Evolutionary conservation across 176 grass and related monocot genomes (phyloP), one percentile per base, ranked within the genome.

Genomic region (Zizania latifolia): DNA sequence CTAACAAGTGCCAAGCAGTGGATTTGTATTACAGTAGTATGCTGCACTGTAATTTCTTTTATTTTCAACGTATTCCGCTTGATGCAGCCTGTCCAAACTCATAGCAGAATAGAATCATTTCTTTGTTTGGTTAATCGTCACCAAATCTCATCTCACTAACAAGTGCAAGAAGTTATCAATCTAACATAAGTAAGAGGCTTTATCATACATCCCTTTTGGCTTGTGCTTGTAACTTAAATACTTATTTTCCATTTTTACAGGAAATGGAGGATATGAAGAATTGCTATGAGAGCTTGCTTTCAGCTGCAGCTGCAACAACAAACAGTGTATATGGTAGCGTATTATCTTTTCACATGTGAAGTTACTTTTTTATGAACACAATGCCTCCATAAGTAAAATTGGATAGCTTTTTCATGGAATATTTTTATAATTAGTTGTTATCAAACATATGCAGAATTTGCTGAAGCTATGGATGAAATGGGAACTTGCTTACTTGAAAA

Each of bases 251-350:
- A n/a, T n/a, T n/a, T 76, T 82, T 84, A 32, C 84, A 98, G 95
- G 95, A 98, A 23, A 83, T 94, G 81, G 83, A 92, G 59, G 86
- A 90, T 58, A 92, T 98, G 84, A 83, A 68, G 68, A 89, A 72
- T 74, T 98, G 84, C 76, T 98, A 98, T 19, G 95, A 98, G 28
- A 86, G 91, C 82, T 84, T 99, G 80, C 84, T 94, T 86, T 94
- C 86, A 26, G 95, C 95, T 74, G 95, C 95, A 65, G 91, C 91
- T 79, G 95, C 88, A 46, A 91, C 89, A 48, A 73, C 82, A 65
- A 99, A 99, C 79, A 90, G 89, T 58, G 95, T 89, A 80, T 99
- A 82, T 84, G 95, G 95, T 99, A 92, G 34, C 76, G 58, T 39
- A 70, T 81, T 44, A 57, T 86, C 45, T 78, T 66, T 71, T 85